Base-by-base conservation (phyloP, 768 basidiomycete genomes). In the Udeniomyces megalosporus region DNA sequence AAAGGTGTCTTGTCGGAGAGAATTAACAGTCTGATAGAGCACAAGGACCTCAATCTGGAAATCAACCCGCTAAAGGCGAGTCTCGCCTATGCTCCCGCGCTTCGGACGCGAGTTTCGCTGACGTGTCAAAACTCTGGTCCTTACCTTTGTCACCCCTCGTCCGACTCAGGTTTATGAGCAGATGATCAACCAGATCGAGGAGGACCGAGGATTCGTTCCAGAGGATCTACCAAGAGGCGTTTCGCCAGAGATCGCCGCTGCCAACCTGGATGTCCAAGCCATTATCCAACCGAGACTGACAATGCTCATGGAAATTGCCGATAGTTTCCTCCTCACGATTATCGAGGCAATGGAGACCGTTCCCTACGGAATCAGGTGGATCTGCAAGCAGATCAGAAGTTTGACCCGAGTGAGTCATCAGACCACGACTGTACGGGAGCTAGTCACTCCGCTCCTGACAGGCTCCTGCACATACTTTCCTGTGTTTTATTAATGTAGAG, bases 241-340 rank as follows among this genome's bases (percentile, higher is more conserved):
- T 3, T 79, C 92, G 11, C 91, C 92, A 14, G 95, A 99, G 74
- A 77, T 85, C n/a, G 95, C 95, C 2, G 82, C 89, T 10, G 86
- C 88, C 67, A 96, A 99, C 71, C 75, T 81, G 2, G 95, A 99
- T 72, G 95, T 99, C 24, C 93, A 96, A 72, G 89, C 91, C 53
- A 95, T 99, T 76, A 96, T 99, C 69, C 88, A 89, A 7, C 95
- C 95, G 17, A 83, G 95, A 26, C 76, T 97, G 53, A 92, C 91
- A 2, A 97, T 99, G 95, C 79, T 99, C 66, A 97, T 99, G 91
- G 95, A 99, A 73, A 99, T 99, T 65, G 95, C 95, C 52, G 97
- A 97, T 70, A 88, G 86, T 70, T 97, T 99, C 77, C 78, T 99
- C 63, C 78, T 89, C 35, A 99, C 95, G 10, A 99, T 99, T 70